These are phyloP conservation scores for Wickerhamomyces ciferrii DNA, from an alignment of 805 yeast species.

Conservation along the genomic window DNA sequence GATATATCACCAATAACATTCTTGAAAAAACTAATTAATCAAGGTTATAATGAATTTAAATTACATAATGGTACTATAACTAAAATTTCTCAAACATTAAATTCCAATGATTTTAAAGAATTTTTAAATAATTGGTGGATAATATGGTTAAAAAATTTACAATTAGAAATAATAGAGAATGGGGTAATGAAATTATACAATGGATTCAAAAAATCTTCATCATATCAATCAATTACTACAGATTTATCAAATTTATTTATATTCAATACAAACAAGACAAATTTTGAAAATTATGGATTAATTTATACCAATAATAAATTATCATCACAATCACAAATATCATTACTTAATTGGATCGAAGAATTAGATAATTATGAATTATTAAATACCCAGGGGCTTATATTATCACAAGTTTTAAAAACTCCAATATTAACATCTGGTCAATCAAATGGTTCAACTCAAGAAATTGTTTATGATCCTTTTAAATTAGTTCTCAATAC, in stretches of 20 bases:
- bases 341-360: conserved; percentile 18
- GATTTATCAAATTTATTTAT: conserved; percentile 15
- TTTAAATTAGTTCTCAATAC: conserved; percentile 19
- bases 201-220: conserved; percentile 22
- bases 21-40: conserved; percentile 20
- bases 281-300: conserved; percentile 14
- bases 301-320: conserved; percentile 12
- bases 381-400: conserved; percentile 7
- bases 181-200: conserved; percentile 28
- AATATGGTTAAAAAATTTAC: conserved; percentile 26
- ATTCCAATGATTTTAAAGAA: conserved; percentile 9
- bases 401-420: background rate
- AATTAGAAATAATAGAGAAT: conserved; percentile 22
- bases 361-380: conserved; percentile 10
- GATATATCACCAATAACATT: conserved; percentile 22
- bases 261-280: conserved; percentile 7
- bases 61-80: conserved; percentile 18
- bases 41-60: conserved; percentile 19
- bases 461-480: conserved; percentile 22
- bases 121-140: conserved; percentile 31
- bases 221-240: background rate
- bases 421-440: conserved; percentile 1
- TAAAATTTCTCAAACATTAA: conserved; percentile 13
- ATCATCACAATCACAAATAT: conserved; percentile 2
- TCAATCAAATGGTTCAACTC: background rate